Conservation (phyloP, 2,329 filamentous ascomycete species). For the Neofusicoccum sp. region DNA sequence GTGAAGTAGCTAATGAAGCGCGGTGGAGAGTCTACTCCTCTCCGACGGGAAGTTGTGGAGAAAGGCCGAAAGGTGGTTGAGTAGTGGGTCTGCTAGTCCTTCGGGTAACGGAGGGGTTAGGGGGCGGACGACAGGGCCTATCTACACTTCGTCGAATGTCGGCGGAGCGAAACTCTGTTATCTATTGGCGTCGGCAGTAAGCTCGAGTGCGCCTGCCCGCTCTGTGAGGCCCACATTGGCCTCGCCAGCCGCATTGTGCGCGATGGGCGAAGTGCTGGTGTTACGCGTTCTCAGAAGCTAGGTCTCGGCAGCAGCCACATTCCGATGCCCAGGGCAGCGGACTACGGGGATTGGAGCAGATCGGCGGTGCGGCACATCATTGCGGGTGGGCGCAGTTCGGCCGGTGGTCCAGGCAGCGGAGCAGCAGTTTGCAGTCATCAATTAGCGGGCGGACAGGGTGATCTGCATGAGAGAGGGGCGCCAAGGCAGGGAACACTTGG, state of each 20-base stretch:
- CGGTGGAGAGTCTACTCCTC: background rate
- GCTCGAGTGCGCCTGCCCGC: background rate
- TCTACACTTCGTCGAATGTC: background rate
- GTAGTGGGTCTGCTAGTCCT: background rate
- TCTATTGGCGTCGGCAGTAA: background rate
- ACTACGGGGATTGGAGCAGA: background rate
- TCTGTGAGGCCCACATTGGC: background rate
- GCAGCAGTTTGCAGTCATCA: background rate
- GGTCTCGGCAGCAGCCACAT: constrained; percentile 9
- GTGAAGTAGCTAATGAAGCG: too few species aligned
- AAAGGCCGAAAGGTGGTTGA: background rate
- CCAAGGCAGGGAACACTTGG: background rate
- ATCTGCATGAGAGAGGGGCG: background rate
- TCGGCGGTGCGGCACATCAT: background rate
- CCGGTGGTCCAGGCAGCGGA: background rate
- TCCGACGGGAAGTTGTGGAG: background rate
- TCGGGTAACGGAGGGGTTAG: background rate
- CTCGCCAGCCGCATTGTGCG: background rate
- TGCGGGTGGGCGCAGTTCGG: background rate
- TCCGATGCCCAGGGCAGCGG: background rate
- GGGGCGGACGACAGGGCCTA: background rate
- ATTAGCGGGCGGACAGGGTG: background rate
- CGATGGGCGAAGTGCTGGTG: background rate
- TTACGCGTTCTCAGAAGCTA: constrained; percentile 11
- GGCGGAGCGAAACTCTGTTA: background rate